phyloP scores from a whole-genome alignment of 495 filamentous ascomycete species.

The Podospora appendiculata region DNA sequence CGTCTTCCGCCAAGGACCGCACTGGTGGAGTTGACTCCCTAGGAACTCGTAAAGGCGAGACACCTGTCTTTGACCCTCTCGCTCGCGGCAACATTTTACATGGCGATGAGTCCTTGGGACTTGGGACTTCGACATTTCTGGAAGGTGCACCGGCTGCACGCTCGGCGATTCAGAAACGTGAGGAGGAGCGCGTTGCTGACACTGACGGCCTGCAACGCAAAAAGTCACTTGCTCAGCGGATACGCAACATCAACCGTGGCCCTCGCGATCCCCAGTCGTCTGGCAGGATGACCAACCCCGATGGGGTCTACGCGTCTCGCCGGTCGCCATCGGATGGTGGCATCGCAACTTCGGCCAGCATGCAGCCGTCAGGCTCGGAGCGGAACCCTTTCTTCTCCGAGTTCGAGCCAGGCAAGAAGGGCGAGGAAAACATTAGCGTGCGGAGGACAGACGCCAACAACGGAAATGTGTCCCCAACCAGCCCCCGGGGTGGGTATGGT shows the following conservation, averaged over 20 bases:
- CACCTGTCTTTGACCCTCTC: conserved; percentile 41
- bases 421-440: conserved; percentile 38
- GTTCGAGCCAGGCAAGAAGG: conserved; percentile 39
- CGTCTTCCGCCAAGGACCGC: conserved; percentile 22
- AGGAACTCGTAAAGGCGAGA: conserved; percentile 25
- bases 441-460: conserved; percentile 32
- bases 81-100: conserved; percentile 61
- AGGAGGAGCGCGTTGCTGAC: conserved; percentile 54
- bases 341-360: conserved; percentile 61
- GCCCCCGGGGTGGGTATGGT: conserved; percentile 44
- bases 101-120: conserved; percentile 72
- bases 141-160: conserved; percentile 88
- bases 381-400: conserved; percentile 86
- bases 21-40: not conserved
- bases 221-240: conserved; percentile 85
- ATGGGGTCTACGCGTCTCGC: conserved; percentile 27
- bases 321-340: conserved; percentile 44
- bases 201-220: conserved; percentile 73
- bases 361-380: conserved; percentile 53
- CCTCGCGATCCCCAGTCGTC: conserved; percentile 44
- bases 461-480: conserved; percentile 48
- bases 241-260: conserved; percentile 58
- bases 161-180: conserved; percentile 69
- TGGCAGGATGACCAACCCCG: conserved; percentile 45
- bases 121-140: conserved; percentile 92